Evolutionary conservation across 2,329 filamentous ascomycete genomes (phyloP), one percentile per base, ranked within the genome.

Genomic region (Botrytis aclada): DNA sequence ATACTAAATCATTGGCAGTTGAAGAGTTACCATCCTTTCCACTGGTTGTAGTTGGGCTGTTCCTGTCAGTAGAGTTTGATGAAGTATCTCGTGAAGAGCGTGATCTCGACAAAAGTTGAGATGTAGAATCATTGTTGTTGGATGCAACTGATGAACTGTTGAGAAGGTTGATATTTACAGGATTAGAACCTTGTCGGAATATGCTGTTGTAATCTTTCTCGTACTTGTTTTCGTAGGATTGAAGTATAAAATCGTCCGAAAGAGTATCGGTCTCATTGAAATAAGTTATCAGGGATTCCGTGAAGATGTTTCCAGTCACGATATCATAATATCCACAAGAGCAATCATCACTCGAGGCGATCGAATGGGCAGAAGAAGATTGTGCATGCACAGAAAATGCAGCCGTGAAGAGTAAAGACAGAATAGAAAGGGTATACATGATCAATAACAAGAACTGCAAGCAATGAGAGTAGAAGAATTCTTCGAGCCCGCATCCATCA

Each of bases 281-380:
- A 78, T 86, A 86, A 7, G 84, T 79, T 65, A 86, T 84, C 39
- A 84, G 81, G 12, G 83, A 83, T 62, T 86, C 85, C 0, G 84
- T 86, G 74, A 83, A 86, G 18, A 85, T 75, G 29, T 81, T 76
- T 14, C 80, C 76, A 3, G 82, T 82, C 12, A 76, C 73, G 1
- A 77, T 73, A 74, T 86, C 84, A 72, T 82, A 81, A 73, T 83
- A 86, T 20, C 85, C 85, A 75, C 85, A 86, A 39, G 81, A 80
- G 74, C 85, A 86, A 65, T 72, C 63, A 41, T 32, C 34, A 43
- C 83, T 71, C 79, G 79, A 58, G 3, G 45, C 60, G 20, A 43
- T n/a, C 20, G 10, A 25, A 10, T 16, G 25, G 29, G 45, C 9
- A 32, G 45, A 29, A 71, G 41, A 37, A 54, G 37, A n/a, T 29